Base-by-base conservation (phyloP, 495 filamentous ascomycete species). In the Aspergillus incahuasiensis region DNA sequence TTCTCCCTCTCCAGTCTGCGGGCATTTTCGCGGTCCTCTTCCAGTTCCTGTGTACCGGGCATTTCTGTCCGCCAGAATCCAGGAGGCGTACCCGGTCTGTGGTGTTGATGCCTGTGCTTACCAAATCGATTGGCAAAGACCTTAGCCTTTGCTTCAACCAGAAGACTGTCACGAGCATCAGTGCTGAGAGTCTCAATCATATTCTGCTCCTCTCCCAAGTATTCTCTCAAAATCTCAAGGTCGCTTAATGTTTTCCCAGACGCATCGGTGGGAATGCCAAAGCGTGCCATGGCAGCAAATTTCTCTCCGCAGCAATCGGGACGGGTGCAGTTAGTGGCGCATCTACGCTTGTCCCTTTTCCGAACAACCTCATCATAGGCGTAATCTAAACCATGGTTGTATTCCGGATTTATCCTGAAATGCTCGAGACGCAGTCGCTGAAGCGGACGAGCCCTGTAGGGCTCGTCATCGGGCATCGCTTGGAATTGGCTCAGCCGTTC, bases 21-120 rank as follows among this genome's bases (percentile, higher is more conserved):
- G 6, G 85, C 87, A 62, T 83, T 82, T 63, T 79, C 74, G 45
- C 79, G 81, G 57, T 90, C 82, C 53, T 74, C 65, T 62, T 77
- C 74, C 12, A 83, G 63, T 67, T 95, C 89, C 66, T 95, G 92
- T 6, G 92, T 96, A 40, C 68, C 80, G 11, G 92, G 92, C 70
- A 97, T 91, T 54, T 92, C 92, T 22, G 84, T 79, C 57, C 90
- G 79, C 94, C 94, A 98, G 63, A 87, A 96, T 1, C 91, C 91
- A 15, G 89, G 88, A 3, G 94, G 92, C 12, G 86, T 88, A 30
- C 69, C 73, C 21, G 78, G 70, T 24, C 91, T 80, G 54, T 82
- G 81, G 65, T 86, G 91, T 28, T 82, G 78, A 57, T 95, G 83
- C 38, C 86, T 76, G 71, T 96, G 94, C 65, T 74, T 87, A 6